Conservation (phyloP, 176 grass and related monocot genomes). For the Aegilops bicornis region DNA sequence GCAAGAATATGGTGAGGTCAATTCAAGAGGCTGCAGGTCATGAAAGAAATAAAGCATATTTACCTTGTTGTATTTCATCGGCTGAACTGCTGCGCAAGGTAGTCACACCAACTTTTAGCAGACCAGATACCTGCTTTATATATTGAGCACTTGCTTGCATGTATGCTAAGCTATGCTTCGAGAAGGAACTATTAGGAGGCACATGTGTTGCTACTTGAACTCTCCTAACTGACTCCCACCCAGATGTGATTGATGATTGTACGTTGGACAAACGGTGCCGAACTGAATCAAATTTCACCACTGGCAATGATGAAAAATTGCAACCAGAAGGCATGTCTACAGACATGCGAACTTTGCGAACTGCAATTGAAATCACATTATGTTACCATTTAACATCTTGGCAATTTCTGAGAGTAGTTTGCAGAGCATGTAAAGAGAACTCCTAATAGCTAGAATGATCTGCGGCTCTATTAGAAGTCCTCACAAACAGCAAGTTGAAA, state of each 20-base stretch:
- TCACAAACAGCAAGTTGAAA: background rate
- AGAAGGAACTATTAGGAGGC: constrained; percentile 78
- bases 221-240: constrained; percentile 88
- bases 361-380: constrained; percentile 53
- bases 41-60: constrained; percentile 23
- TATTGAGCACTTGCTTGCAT: constrained; percentile 97
- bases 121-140: constrained; percentile 88
- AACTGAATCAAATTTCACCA: constrained; percentile 75
- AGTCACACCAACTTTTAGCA: constrained; percentile 86
- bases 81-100: constrained; percentile 81
- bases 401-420: background rate
- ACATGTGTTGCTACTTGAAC: constrained; percentile 70
- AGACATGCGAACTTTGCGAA: constrained; percentile 95
- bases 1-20: constrained; percentile 31
- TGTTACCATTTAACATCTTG: constrained; percentile 22
- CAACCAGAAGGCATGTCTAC: constrained; percentile 93
- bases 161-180: constrained; percentile 92
- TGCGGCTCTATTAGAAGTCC: constrained; percentile 2
- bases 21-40: constrained; percentile 15
- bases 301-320: constrained; percentile 73
- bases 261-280: constrained; percentile 75
- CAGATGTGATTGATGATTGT: constrained; percentile 70
- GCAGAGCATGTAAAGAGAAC: background rate
- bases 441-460: constrained; percentile 1
- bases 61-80: constrained; percentile 82